These are phyloP conservation scores for Ilex aquifolium DNA, from an alignment of 257 asterid genomes.

Conservation along the genomic window DNA sequence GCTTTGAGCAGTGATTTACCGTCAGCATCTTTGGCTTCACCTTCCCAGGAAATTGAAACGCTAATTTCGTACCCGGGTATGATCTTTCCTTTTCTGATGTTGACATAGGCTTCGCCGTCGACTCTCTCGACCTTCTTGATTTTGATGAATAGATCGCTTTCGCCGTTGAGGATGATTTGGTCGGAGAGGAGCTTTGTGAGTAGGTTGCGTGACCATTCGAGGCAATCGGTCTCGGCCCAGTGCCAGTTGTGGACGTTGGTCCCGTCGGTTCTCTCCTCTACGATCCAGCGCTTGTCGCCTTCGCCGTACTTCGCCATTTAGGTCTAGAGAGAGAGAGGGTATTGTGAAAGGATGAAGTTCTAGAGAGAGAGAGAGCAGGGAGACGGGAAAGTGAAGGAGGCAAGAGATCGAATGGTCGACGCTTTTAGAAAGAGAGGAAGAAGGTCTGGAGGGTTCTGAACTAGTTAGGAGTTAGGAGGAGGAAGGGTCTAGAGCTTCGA, in stretches of 20 bases:
- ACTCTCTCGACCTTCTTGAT: conserved; percentile 51
- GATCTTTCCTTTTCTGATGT: conserved; percentile 83
- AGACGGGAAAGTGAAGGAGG: neutral
- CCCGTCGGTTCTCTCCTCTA: conserved; percentile 90
- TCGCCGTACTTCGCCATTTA: conserved; percentile 80
- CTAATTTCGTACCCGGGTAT: conserved; percentile 84
- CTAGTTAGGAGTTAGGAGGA: neutral
- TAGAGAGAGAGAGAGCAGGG: conserved; percentile 6
- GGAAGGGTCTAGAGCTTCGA: conserved; percentile 22
- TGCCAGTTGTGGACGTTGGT: conserved; percentile 98
- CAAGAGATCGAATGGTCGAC: no score
- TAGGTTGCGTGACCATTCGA: conserved; percentile 72
- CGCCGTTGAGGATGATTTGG: conserved; percentile 59
- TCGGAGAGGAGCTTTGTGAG: conserved; percentile 49
- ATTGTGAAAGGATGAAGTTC: neutral
- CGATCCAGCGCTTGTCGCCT: conserved; percentile 98
- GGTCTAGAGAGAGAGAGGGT: neutral
- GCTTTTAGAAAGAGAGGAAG: no score
- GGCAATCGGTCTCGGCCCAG: conserved; percentile 90
- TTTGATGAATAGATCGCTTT: conserved; percentile 43
- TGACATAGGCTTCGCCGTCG: conserved; percentile 89
- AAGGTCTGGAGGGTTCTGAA: conserved; percentile 22
- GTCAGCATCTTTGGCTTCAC: conserved; percentile 61
- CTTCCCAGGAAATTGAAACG: conserved; percentile 62
- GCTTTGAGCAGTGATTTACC: conserved; percentile 37